phyloP scores from a whole-genome alignment of 2,329 filamentous ascomycete species.

The Fusarium chaquense region DNA sequence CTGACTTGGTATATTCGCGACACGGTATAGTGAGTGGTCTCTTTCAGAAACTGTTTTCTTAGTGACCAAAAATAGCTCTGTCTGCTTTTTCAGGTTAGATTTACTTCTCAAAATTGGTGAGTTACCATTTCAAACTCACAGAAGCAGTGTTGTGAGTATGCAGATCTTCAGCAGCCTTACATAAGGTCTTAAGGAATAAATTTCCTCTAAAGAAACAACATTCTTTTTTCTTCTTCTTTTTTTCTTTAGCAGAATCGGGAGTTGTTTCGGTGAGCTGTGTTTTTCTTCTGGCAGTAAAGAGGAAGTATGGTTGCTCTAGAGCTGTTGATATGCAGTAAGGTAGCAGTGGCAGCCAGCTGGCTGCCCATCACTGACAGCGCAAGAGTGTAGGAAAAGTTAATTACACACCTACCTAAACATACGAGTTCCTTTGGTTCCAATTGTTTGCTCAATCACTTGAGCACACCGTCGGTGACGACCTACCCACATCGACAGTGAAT shows the following conservation, averaged over 20 bases:
- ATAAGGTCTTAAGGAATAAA: background rate
- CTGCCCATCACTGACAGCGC: background rate
- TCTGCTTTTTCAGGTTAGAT: background rate
- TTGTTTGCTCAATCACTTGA: background rate
- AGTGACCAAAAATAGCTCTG: background rate
- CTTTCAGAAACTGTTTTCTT: background rate
- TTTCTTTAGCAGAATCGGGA: background rate
- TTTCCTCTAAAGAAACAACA: background rate
- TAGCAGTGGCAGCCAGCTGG: conserved; percentile 25
- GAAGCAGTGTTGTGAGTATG: background rate
- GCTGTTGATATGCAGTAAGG: conserved; percentile 1
- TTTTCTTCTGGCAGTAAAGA: background rate
- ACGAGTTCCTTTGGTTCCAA: background rate
- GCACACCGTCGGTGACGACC: background rate
- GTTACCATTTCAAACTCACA: background rate
- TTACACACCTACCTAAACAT: background rate
- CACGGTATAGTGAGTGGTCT: background rate
- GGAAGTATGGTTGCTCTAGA: background rate
- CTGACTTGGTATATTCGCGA: background rate
- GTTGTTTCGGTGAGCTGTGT: background rate
- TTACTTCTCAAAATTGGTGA: background rate
- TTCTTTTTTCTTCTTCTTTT: background rate
- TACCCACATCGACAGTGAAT: background rate
- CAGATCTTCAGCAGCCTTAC: background rate
- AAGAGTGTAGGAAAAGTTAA: background rate